These are phyloP conservation scores for Barnettozyma populi DNA, from an alignment of 805 yeast species.

Conservation along the genomic window DNA sequence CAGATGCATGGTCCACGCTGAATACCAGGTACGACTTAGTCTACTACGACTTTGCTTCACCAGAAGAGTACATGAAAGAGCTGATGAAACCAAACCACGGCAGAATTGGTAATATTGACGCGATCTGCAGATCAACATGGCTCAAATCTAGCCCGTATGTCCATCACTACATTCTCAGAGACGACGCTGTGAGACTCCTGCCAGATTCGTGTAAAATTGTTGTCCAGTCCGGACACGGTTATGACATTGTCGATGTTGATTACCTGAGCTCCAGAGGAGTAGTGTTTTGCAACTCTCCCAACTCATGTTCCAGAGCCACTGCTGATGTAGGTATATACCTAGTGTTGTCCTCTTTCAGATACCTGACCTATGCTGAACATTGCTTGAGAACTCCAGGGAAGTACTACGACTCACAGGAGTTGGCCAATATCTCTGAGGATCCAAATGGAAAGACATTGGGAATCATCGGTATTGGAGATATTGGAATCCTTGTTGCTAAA, in stretches of 20 bases:
- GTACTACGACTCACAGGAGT: slow-evolving; percentile 28
- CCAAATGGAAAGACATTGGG: slow-evolving; percentile 40
- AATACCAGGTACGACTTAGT: slow-evolving; percentile 33
- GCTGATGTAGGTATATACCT: slow-evolving; percentile 34
- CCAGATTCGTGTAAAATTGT: slow-evolving; percentile 33
- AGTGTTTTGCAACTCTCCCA: slow-evolving; percentile 35
- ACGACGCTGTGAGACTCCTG: slow-evolving; percentile 27
- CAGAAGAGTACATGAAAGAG: slow-evolving; percentile 32
- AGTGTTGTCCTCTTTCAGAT: slow-evolving; percentile 31
- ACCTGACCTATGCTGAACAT: slow-evolving; percentile 33
- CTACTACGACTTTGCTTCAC: slow-evolving; percentile 28
- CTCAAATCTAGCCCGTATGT: slow-evolving; percentile 34
- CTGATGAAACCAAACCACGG: slow-evolving; percentile 31
- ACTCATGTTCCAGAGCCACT: slow-evolving; percentile 35
- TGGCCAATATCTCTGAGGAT: slow-evolving; percentile 33
- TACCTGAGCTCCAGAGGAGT: slow-evolving; percentile 29
- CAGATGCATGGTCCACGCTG: slow-evolving; percentile 31
- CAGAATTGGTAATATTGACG: slow-evolving; percentile 30
- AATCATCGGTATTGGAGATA: slow-evolving; percentile 43
- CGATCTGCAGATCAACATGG: slow-evolving; percentile 35
- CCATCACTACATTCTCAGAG: slow-evolving; percentile 32
- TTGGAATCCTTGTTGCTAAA: slow-evolving; percentile 38
- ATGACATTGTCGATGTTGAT: slow-evolving; percentile 34
- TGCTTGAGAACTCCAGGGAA: slow-evolving; percentile 30
- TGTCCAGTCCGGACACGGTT: slow-evolving; percentile 37